Evolutionary conservation across 225 moss, liverwort and hornwort genomes (phyloP).

Genomic region (Marchantia paleacea): DNA sequence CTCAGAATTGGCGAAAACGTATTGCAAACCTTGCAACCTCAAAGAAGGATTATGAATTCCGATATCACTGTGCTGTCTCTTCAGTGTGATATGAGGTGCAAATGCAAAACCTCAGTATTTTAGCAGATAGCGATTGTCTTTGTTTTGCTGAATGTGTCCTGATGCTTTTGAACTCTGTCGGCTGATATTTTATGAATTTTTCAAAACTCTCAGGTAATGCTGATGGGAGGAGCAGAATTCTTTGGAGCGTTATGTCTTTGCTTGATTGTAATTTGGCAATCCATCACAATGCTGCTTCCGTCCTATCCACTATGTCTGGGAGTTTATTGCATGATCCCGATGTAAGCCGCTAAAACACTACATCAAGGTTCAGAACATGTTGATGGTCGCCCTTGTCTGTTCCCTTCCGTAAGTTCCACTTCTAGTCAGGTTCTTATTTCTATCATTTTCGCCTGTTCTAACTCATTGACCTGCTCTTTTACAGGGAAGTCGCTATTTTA

Average conservation of each 20-base stretch:
- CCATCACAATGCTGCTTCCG: constrained; percentile 76
- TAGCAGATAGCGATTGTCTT: not conserved
- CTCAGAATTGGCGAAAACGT: not conserved
- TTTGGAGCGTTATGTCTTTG: constrained; percentile 89
- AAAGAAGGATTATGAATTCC: not conserved
- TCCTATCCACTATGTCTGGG: constrained; percentile 50
- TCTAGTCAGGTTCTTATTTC: not conserved
- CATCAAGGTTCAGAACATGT: not conserved
- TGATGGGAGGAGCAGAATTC: constrained; percentile 80
- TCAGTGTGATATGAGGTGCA: not conserved
- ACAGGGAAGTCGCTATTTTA: constrained; percentile 61
- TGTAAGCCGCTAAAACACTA: not conserved
- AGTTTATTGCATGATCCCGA: constrained; percentile 6
- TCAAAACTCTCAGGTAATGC: constrained; percentile 64
- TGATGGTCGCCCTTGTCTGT: no score
- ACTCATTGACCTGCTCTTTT: constrained; percentile 1
- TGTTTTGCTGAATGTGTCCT: not conserved
- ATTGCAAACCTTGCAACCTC: not conserved
- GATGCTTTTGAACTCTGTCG: not conserved
- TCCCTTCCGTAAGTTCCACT: not conserved
- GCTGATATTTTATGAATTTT: not conserved
- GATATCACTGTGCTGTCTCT: not conserved
- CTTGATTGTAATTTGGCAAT: constrained; percentile 90
- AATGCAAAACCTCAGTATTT: not conserved
- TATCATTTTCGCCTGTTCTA: not conserved